Conservation (phyloP, 768 basidiomycete genomes). For the Pleurotus salmoneostramineus region DNA sequence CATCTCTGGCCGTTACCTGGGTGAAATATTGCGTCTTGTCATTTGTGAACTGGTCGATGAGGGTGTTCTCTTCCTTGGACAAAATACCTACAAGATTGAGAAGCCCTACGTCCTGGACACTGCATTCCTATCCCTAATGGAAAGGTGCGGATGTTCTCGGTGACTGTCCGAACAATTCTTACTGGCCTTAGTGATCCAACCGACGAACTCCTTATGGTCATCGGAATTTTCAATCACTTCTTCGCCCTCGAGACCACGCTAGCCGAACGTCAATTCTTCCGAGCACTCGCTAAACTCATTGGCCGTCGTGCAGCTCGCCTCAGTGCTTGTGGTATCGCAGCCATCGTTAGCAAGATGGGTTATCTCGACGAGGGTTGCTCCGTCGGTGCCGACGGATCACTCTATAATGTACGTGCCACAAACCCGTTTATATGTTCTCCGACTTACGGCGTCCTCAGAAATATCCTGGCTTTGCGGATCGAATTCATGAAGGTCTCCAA, state of each 20-base stretch:
- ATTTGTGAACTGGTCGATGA: constrained; percentile 95
- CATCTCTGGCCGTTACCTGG: constrained; percentile 93
- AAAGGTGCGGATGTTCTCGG: constrained; percentile 53
- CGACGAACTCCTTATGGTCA: constrained; percentile 93
- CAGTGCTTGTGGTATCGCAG: constrained; percentile 94
- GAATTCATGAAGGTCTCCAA: constrained; percentile 87
- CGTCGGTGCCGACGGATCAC: constrained; percentile 90
- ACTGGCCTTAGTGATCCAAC: constrained; percentile 72
- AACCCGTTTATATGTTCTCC: background rate
- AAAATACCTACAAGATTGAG: constrained; percentile 98
- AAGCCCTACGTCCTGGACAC: constrained; percentile 92
- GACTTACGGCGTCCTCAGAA: constrained; percentile 53
- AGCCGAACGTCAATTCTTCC: constrained; percentile 97
- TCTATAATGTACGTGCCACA: constrained; percentile 75
- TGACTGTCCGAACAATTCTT: constrained; percentile 8
- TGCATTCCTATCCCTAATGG: constrained; percentile 95
- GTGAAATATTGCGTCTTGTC: constrained; percentile 93
- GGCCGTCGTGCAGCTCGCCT: constrained; percentile 87
- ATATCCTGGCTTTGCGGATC: constrained; percentile 94
- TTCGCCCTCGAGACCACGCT: constrained; percentile 95
- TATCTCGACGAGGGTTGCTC: constrained; percentile 88
- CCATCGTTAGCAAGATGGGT: constrained; percentile 93
- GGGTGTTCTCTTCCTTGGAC: constrained; percentile 95
- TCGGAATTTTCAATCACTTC: constrained; percentile 97
- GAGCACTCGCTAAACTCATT: constrained; percentile 85